phyloP scores from a whole-genome alignment of 257 asterid species.

The Knoxia roxburghii region DNA sequence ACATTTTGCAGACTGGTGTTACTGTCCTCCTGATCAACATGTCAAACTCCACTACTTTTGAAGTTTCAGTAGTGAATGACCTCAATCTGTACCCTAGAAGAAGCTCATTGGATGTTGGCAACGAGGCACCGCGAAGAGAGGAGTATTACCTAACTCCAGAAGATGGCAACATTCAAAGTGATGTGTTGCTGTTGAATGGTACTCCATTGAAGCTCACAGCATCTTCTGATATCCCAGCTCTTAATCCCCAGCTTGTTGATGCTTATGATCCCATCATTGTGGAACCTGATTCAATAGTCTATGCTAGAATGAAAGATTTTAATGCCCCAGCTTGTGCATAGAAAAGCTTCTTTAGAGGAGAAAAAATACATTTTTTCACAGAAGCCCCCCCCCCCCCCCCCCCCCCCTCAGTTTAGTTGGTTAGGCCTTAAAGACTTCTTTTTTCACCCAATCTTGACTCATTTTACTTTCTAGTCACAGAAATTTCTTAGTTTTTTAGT shows the following conservation, averaged over 20 bases:
- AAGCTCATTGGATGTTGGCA: background rate
- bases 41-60: conserved; percentile 57
- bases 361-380: background rate
- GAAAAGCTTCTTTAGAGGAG: background rate
- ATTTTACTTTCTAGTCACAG: no score
- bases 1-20: conserved; percentile 42
- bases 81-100: conserved; percentile 13
- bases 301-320: conserved; percentile 47
- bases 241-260: conserved; percentile 47
- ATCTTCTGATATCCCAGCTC: conserved; percentile 43
- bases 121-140: conserved; percentile 33
- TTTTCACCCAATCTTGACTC: no score
- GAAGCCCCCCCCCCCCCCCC: no score
- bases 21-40: conserved; percentile 59
- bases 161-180: conserved; percentile 60
- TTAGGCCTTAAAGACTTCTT: no score
- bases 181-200: conserved; percentile 57
- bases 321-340: conserved; percentile 68
- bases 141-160: conserved; percentile 77
- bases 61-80: conserved; percentile 35
- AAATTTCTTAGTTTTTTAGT: no score
- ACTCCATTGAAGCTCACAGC: conserved; percentile 55
- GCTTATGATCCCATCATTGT: conserved; percentile 35
- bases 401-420: background rate
- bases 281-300: conserved; percentile 58